These are phyloP conservation scores for Alternaria burnsii DNA, from an alignment of 2,329 filamentous ascomycete genomes.

Conservation along the genomic window DNA sequence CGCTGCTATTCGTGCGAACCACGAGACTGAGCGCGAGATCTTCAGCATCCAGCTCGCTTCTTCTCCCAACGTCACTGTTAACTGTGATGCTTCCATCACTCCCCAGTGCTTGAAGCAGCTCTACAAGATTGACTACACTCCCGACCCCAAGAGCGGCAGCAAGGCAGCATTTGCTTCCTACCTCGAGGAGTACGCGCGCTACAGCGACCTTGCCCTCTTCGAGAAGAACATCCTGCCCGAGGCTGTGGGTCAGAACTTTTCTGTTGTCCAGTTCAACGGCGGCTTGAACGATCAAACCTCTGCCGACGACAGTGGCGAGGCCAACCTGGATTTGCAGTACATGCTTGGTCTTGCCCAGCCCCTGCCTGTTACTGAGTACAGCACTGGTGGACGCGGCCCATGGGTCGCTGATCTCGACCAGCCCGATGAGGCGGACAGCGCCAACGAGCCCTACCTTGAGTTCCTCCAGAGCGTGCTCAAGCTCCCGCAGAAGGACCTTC, in stretches of 20 bases:
- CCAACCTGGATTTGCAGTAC: constrained; percentile 70
- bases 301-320: constrained; percentile 56
- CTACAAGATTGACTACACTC: constrained; percentile 61
- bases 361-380: constrained; percentile 65
- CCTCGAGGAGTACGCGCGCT: constrained; percentile 60
- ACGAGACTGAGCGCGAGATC: constrained; percentile 31
- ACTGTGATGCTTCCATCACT: constrained; percentile 48
- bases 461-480: constrained; percentile 67
- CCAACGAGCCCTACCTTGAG: constrained; percentile 73
- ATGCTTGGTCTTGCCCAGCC: constrained; percentile 63
- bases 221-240: constrained; percentile 51
- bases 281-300: constrained; percentile 36
- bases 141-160: constrained; percentile 57
- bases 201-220: constrained; percentile 56
- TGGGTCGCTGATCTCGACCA: constrained; percentile 60
- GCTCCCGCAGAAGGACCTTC: constrained; percentile 60
- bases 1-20: constrained; percentile 42
- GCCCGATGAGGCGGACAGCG: constrained; percentile 52
- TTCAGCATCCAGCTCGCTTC: constrained; percentile 25
- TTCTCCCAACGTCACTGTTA: constrained; percentile 24
- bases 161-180: constrained; percentile 62
- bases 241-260: constrained; percentile 55
- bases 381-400: constrained; percentile 65
- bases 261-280: constrained; percentile 42
- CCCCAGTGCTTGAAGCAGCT: constrained; percentile 59